Evolutionary conservation across 2,329 filamentous ascomycete genomes (phyloP).

Genomic region (Botrytis hyacinthi): DNA sequence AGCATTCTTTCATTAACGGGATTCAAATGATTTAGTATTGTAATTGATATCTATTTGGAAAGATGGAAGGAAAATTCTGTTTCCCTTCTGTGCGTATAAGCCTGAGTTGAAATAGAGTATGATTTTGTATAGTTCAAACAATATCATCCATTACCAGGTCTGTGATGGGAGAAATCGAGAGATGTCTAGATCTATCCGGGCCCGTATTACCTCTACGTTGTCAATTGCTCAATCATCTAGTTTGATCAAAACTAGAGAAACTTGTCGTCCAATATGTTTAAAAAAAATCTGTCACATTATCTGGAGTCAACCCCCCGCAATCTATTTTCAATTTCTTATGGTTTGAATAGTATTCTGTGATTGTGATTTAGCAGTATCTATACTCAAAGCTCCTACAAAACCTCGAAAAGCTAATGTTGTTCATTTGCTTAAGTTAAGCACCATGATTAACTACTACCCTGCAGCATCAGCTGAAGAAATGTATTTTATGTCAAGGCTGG

Average conservation of each 20-base stretch:
- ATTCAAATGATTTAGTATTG: too few relatives aligned
- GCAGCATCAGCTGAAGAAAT: background rate
- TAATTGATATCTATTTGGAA: too few relatives aligned
- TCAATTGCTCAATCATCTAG: background rate
- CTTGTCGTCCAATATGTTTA: background rate
- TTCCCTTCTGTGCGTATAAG: too few relatives aligned
- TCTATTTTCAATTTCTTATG: background rate
- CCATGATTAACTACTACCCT: accelerated
- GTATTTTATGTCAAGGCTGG: background rate
- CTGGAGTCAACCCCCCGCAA: background rate
- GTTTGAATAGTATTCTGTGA: background rate
- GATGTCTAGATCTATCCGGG: background rate
- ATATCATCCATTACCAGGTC: background rate
- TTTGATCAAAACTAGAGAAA: background rate
- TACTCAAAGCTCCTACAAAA: too few relatives aligned
- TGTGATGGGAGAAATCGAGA: background rate
- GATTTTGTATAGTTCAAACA: background rate
- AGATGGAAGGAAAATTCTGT: too few relatives aligned
- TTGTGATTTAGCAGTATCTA: background rate
- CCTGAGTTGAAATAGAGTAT: too few relatives aligned
- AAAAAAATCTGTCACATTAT: background rate
- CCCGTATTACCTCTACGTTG: background rate
- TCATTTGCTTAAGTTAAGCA: background rate
- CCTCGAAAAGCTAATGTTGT: too few relatives aligned
- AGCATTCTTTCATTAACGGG: too few relatives aligned